Evolutionary conservation across 768 basidiomycete species (phyloP).

Genomic region (Boletus edulis): DNA sequence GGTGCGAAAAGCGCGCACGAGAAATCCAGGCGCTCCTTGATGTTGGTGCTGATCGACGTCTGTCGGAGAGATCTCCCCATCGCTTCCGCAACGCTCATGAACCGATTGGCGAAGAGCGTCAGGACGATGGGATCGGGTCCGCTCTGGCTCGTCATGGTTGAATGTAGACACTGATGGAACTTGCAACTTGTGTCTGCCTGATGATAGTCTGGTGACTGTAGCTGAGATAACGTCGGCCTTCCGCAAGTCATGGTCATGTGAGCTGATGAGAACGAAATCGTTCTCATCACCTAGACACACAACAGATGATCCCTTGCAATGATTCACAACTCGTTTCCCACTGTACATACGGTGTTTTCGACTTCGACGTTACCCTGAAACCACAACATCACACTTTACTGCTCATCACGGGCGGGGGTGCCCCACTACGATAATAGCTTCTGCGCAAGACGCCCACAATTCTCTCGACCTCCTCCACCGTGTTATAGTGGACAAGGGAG

Average conservation of each 20-base stretch:
- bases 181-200: no score
- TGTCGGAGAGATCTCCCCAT: conserved; percentile 92
- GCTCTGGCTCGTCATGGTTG: conserved; percentile 17
- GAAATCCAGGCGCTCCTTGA: conserved; percentile 94
- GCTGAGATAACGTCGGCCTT: not conserved
- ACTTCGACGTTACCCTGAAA: no score
- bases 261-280: no score
- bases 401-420: no score
- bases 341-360: no score
- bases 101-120: conserved; percentile 91
- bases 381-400: not conserved
- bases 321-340: no score
- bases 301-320: no score
- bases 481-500: conserved; percentile 80
- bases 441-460: conserved; percentile 58
- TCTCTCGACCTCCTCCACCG: conserved; percentile 61
- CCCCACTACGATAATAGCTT: no score
- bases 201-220: no score
- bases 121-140: conserved; percentile 83
- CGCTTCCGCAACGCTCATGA: conserved; percentile 97
- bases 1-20: conserved; percentile 94
- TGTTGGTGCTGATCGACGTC: conserved; percentile 89
- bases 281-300: no score
- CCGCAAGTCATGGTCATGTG: not conserved
- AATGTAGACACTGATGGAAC: not conserved